phyloP scores from a whole-genome alignment of 805 yeast species.

The Ascoidea asiatica region DNA sequence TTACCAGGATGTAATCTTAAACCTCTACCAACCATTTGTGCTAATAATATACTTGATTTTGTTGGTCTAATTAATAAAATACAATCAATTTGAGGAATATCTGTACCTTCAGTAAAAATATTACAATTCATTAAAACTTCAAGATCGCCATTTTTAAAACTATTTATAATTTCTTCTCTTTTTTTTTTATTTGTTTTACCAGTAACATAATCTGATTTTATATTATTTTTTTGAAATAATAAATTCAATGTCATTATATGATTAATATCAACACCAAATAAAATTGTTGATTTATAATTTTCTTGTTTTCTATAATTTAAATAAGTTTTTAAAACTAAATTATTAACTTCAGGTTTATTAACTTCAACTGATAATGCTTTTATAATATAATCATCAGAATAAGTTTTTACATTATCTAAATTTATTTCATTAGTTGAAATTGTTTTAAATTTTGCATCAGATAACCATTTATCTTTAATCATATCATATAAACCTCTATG shows the following conservation, averaged over 20 bases:
- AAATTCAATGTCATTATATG: constrained; percentile 48
- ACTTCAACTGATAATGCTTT: constrained; percentile 38
- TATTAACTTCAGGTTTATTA: constrained; percentile 39
- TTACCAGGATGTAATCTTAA: constrained; percentile 52
- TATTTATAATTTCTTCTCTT: constrained; percentile 37
- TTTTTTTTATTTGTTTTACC: constrained; percentile 43
- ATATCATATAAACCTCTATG: constrained; percentile 52
- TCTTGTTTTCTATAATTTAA: constrained; percentile 26
- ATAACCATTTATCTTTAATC: constrained; percentile 56
- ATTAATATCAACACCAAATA: constrained; percentile 64
- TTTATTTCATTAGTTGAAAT: constrained; percentile 25
- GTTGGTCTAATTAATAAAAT: constrained; percentile 74
- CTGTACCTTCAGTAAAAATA: constrained; percentile 90
- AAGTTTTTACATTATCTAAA: constrained; percentile 6
- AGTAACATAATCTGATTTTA: constrained; percentile 60
- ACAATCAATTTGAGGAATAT: constrained; percentile 79
- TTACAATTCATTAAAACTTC: constrained; percentile 78
- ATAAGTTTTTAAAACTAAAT: constrained; percentile 40
- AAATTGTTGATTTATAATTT: constrained; percentile 44
- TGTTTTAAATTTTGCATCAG: constrained; percentile 52
- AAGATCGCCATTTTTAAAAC: constrained; percentile 47
- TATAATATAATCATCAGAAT: constrained; percentile 39
- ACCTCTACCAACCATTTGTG: constrained; percentile 91
- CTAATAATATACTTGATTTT: constrained; percentile 50
- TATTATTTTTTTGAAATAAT: constrained; percentile 40